Percentiles rank a stretch among this genome's conserved stretches.
Conservation (phyloP, 441 rosid genomes). For the Pelargonium cotyledonis region DNA sequence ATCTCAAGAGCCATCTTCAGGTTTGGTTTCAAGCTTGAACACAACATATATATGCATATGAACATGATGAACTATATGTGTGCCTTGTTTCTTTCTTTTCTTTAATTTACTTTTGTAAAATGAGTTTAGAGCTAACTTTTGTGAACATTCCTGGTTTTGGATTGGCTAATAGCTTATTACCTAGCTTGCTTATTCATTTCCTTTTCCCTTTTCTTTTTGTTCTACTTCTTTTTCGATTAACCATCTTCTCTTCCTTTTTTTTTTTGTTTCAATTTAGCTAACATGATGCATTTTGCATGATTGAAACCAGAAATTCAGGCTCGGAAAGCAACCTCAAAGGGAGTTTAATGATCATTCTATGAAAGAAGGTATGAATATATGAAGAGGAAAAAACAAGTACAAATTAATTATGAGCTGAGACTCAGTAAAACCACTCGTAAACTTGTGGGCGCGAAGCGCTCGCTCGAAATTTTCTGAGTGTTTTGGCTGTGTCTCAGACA, state of each 20-base stretch:
- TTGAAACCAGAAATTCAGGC: slow-evolving; percentile 77
- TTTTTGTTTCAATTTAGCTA: slow-evolving; percentile 7
- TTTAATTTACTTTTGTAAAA: too few relatives aligned
- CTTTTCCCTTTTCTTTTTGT: slow-evolving; percentile 12
- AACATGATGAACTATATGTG: background rate
- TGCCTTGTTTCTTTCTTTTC: too few relatives aligned
- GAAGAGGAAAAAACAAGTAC: too few relatives aligned
- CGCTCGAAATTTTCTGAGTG: too few relatives aligned
- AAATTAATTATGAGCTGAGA: too few relatives aligned
- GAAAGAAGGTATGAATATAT: slow-evolving; percentile 67
- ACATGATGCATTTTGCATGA: background rate
- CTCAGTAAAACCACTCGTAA: too few relatives aligned
- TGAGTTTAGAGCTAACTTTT: slow-evolving; percentile 11
- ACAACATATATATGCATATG: background rate
- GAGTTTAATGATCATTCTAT: slow-evolving; percentile 91
- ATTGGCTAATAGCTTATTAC: slow-evolving; percentile 6
- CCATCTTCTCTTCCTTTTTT: slow-evolving; percentile 14
- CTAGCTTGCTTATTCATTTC: slow-evolving; percentile 15
- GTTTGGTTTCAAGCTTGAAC: slow-evolving; percentile 31
- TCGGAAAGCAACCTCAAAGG: slow-evolving; percentile 99
- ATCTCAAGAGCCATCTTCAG: slow-evolving; percentile 99
- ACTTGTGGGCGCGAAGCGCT: too few relatives aligned
- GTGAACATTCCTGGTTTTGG: slow-evolving; percentile 15
- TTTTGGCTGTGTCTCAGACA: too few relatives aligned
- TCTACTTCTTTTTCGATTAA: slow-evolving; percentile 6